Conservation (phyloP, 345 rosid genomes). For the Populus euphratica region DNA sequence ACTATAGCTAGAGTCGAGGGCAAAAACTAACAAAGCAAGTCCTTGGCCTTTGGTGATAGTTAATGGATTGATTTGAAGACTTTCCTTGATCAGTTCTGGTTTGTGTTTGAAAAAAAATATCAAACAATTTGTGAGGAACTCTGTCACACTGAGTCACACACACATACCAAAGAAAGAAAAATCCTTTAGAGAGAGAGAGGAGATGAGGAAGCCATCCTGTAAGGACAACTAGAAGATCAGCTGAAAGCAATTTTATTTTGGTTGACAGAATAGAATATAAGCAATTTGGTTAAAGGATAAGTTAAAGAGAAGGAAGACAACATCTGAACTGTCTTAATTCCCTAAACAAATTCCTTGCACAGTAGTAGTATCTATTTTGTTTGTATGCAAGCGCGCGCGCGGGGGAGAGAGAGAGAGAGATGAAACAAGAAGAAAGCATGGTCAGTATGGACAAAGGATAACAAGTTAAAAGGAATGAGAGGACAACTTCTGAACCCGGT, state of each 20-base stretch:
- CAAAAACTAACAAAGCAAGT: background rate
- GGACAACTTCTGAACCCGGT: background rate
- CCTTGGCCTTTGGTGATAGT: background rate
- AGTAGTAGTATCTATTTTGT: background rate
- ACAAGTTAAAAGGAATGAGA: background rate
- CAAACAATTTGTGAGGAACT: background rate
- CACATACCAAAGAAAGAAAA: background rate
- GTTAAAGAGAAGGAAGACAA: background rate
- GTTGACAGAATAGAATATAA: background rate
- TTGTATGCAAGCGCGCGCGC: fast-evolving
- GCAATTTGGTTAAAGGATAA: background rate
- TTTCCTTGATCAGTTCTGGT: background rate
- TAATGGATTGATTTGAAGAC: background rate
- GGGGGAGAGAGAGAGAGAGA: background rate
- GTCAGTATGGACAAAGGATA: background rate
- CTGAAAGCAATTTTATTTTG: background rate
- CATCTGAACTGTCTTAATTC: background rate
- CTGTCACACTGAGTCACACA: background rate
- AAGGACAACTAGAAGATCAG: background rate
- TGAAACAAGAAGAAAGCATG: background rate
- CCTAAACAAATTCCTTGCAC: background rate
- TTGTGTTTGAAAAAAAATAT: background rate
- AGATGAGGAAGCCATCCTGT: too few relatives aligned
- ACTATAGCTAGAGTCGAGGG: background rate
- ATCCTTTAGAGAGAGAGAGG: background rate